Percentiles rank a stretch among this genome's conserved stretches.
phyloP scores from a whole-genome alignment of 2,329 filamentous ascomycete genomes.

The Neopestalotiopsis sp. region DNA sequence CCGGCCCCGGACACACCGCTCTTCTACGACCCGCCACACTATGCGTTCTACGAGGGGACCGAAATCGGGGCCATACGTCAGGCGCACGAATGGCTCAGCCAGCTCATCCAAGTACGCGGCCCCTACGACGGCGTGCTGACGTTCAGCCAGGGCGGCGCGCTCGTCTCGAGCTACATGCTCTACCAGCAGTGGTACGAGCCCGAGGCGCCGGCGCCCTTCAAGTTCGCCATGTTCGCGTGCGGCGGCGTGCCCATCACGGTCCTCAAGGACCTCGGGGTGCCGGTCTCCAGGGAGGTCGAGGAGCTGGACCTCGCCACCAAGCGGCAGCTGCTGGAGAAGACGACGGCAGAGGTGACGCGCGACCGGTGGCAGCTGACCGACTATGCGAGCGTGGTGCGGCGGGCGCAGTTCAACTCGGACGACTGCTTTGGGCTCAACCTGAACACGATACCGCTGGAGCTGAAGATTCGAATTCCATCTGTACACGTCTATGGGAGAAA shows the following conservation, averaged over 20 bases:
- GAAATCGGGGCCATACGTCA: constrained; percentile 36
- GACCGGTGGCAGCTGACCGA: constrained; percentile 24
- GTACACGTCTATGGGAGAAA: constrained; percentile 31
- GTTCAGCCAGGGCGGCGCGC: constrained; percentile 39
- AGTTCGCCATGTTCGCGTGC: constrained; percentile 46
- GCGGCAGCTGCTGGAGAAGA: constrained; percentile 23
- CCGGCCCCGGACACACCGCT: constrained; percentile 19
- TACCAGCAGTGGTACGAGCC: constrained; percentile 41
- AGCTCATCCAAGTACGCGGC: constrained; percentile 34
- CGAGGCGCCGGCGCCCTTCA: constrained; percentile 39
- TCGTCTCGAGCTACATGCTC: constrained; percentile 46
- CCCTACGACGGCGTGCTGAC: constrained; percentile 36
- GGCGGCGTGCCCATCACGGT: constrained; percentile 42
- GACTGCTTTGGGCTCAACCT: constrained; percentile 38
- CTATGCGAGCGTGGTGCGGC: constrained; percentile 27
- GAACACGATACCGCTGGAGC: constrained; percentile 32
- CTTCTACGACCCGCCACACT: constrained; percentile 19
- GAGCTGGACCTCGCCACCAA: constrained; percentile 30
- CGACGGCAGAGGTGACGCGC: constrained; percentile 21
- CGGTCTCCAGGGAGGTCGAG: constrained; percentile 37
- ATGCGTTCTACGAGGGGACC: constrained; percentile 27
- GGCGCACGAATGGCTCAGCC: constrained; percentile 42
- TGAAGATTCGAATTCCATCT: constrained; percentile 38
- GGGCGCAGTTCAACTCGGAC: constrained; percentile 35
- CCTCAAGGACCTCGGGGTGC: constrained; percentile 41